Evolutionary conservation across 768 basidiomycete species (phyloP).

Genomic region (Zangia roseola): DNA sequence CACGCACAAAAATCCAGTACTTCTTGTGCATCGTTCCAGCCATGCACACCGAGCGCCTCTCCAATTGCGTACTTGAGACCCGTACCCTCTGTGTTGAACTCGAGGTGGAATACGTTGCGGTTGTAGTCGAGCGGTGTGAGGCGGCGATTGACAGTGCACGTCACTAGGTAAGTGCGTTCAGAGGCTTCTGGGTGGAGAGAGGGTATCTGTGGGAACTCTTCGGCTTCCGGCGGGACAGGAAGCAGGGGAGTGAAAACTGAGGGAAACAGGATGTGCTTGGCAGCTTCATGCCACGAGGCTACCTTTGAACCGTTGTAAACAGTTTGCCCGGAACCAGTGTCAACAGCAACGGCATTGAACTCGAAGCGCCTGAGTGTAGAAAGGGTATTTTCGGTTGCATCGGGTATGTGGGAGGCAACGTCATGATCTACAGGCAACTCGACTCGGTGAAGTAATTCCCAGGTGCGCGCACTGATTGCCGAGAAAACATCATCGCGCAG

Average conservation of each 20-base stretch:
- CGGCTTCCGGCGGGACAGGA: slow-evolving; percentile 30
- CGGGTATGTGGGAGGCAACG: slow-evolving; percentile 15
- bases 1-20: slow-evolving; percentile 86
- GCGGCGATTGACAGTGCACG: slow-evolving; percentile 90
- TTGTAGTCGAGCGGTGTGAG: slow-evolving; percentile 95
- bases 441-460: slow-evolving; percentile 64
- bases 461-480: slow-evolving; percentile 57
- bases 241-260: slow-evolving; percentile 64
- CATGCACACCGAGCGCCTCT: slow-evolving; percentile 95
- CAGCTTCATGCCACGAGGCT: slow-evolving; percentile 80
- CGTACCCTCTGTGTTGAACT: slow-evolving; percentile 89
- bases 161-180: slow-evolving; percentile 91
- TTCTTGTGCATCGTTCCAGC: slow-evolving; percentile 93
- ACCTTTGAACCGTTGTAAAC: slow-evolving; percentile 60
- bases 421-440: slow-evolving; percentile 35
- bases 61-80: slow-evolving; percentile 95
- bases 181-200: slow-evolving; percentile 81
- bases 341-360: slow-evolving; percentile 73
- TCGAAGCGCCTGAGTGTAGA: slow-evolving; percentile 55
- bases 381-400: slow-evolving; percentile 19
- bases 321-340: slow-evolving; percentile 55
- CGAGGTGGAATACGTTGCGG: slow-evolving; percentile 98
- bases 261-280: slow-evolving; percentile 87
- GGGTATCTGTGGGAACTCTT: slow-evolving; percentile 58
- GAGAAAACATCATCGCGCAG: slow-evolving; percentile 43